Evolutionary conservation across 306 rosid species (phyloP), one percentile per base, ranked within the genome.

Genomic region (Calophaca sinica): DNA sequence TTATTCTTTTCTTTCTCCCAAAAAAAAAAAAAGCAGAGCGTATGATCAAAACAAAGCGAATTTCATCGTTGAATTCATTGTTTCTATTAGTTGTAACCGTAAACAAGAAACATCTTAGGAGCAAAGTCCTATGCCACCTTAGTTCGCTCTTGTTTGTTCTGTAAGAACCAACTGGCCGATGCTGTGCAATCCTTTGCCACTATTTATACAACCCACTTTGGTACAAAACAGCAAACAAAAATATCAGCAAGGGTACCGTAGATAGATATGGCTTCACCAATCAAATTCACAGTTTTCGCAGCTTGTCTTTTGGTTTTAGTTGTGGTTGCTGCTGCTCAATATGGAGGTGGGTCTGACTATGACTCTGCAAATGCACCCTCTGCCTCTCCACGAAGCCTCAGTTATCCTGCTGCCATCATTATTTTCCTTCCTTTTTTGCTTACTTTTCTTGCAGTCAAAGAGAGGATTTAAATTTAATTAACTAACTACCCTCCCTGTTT

Each of bases 251-350:
- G 41, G 29, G 48, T n/a, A 54, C 7, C 33, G 3, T 26, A 68
- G 36, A 26, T 26, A 68, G 38, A 28, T 2, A 44, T 84, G 91
- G 89, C 80, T 77, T 74, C 77, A 32, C 63, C 48, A 58, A 4
- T 61, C 44, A 83, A 53, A 39, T 62, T 74, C 45, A 75, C 53
- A 1, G 3, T 80, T 60, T 71, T 84, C 2, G 75, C 80, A 35
- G 79, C 84, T 53, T 86, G 82, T 53, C 53, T 86, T 33, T 73
- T 82, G 7, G 45, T 88, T 11, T 52, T 79, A 41, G 62, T 68
- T 46, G 55, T 45, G 48, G 80, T 74, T 31, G 83, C 41, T 73
- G 74, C 83, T 0, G 90, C 84, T 10, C 88, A 81, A 70, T 81
- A 81, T 75, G 84, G 77, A 8, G 72, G 44, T 1, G 73, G 68